Evolutionary conservation across 2,329 filamentous ascomycete genomes (phyloP), one percentile per base, ranked within the genome.

Genomic region (Metarhizium album): DNA sequence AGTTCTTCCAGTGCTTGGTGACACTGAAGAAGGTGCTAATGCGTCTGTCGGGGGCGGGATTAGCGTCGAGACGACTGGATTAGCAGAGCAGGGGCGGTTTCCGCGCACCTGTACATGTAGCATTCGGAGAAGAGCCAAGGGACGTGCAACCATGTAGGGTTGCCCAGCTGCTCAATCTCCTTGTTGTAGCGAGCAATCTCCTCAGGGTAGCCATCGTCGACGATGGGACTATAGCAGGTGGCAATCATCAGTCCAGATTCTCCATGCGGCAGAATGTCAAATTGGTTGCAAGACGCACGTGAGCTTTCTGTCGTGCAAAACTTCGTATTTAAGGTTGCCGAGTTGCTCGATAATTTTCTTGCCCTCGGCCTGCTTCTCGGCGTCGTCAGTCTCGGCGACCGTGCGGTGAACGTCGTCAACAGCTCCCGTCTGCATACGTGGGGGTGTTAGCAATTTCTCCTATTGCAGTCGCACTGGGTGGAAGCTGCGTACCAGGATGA

Each of bases 121-220:
- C 93, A 97, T 72, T 98, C 93, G 24, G 85, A 75, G 68, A 82
- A 98, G 2, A 98, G 77, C 93, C 93, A 98, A 5, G 90, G 79
- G 4, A 85, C 82, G 55, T 85, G 78, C 63, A 91, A 85, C 93
- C 93, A 98, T 45, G 78, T 83, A 0, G 86, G 81, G 45, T 77
- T 79, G 42, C 84, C 86, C 20, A 89, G 76, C 57, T 83, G 75
- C 57, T 85, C 78, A 5, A 98, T 72, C 68, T 97, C 90, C 57
- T 83, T 74, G 70, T 98, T 98, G 72, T 96, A 98, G 40, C 78
- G 74, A 14, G 76, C 76, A 29, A 96, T 80, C 66, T 96, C 90
- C 60, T 96, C 90, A 11, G 80, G 67, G 57, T 80, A 74, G 51
- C 87, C 87, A 64, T 95, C 90, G 58, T 95, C 86, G 14, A 72